Percentiles rank a stretch among this genome's conserved stretches.
These are phyloP conservation scores for Spinellus fusiger DNA, from an alignment of 192 early-diverging fungal species.

Conservation along the genomic window DNA sequence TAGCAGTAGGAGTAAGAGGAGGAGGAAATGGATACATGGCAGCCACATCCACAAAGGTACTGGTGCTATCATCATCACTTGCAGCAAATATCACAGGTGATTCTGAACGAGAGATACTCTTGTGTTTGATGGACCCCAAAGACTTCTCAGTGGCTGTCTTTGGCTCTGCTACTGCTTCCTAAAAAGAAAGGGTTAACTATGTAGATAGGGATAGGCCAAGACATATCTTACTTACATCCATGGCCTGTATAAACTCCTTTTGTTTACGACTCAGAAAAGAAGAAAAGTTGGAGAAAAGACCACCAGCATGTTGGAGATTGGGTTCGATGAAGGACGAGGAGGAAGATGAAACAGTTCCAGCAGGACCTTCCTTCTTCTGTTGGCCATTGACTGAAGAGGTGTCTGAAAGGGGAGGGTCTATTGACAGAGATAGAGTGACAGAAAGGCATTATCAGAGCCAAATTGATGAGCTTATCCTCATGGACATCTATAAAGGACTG, in stretches of 20 bases:
- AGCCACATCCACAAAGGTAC: constrained; percentile 24
- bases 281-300: constrained; percentile 41
- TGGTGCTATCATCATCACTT: constrained; percentile 13
- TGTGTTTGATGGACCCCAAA: too few species aligned
- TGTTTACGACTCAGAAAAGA: constrained; percentile 41
- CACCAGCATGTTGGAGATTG: constrained; percentile 38
- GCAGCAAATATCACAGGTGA: background rate
- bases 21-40: constrained; percentile 17
- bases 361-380: background rate
- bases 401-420: too few species aligned
- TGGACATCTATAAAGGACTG: too few species aligned
- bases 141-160: background rate
- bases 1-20: too few species aligned
- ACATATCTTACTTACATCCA: constrained; percentile 31
- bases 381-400: too few species aligned
- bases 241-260: constrained; percentile 37
- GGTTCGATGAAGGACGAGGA: constrained; percentile 12
- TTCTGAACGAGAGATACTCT: background rate
- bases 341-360: too few species aligned
- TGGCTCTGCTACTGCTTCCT: background rate
- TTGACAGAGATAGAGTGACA: too few species aligned
- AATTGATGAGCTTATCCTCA: too few species aligned
- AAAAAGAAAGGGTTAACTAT: background rate
- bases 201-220: background rate
- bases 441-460: too few species aligned